Evolutionary conservation across 2,329 filamentous ascomycete genomes (phyloP), one percentile per base, ranked within the genome.

Genomic region (Fusarium keratoplasticum): DNA sequence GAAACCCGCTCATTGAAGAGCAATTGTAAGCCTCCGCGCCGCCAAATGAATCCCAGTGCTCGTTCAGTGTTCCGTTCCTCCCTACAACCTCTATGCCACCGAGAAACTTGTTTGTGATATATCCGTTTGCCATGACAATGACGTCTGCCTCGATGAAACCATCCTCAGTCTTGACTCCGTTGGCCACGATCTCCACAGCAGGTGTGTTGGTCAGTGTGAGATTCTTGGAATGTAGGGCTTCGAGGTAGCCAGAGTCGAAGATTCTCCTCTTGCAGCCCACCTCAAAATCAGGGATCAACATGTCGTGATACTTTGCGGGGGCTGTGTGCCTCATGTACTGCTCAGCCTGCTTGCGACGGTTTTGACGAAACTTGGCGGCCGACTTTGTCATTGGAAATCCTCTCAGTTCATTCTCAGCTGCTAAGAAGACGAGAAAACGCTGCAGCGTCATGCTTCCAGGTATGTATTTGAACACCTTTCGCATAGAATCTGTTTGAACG

Each of bases 181-280:
- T 47, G 10, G 42, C 6, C 6, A 47, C n/a, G 11, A 47, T 13
- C 42, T 47, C 42, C 11, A 47, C 20, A 47, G 42, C 42, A 10
- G 42, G 20, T 14, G 9, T 47, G 42, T 47, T 47, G 9, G 42
- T 47, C 20, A 47, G 22, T 25, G 42, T 25, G 42, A 47, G 20
- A 11, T 47, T 47, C 20, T 16, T 6, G 10, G 42, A 47, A 16
- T 90, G 83, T 40, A 93, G 80, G 44, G 84, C 83, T 16, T 83
- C 75, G 22, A 90, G 84, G 83, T 91, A 93, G 1, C 83, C 84
- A 3, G 86, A 84, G 67, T 92, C 89, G 62, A 88, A 88, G 64
- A 93, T 87, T 16, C 90, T 85, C n/a, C 91, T 83, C 81, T 92
- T 93, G 81, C 90, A 92, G 2, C 90, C 90, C 16, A 92, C 80